Evolutionary conservation across 148 eudicot species (phyloP).

Genomic region (Vaccinium macrocarpon): DNA sequence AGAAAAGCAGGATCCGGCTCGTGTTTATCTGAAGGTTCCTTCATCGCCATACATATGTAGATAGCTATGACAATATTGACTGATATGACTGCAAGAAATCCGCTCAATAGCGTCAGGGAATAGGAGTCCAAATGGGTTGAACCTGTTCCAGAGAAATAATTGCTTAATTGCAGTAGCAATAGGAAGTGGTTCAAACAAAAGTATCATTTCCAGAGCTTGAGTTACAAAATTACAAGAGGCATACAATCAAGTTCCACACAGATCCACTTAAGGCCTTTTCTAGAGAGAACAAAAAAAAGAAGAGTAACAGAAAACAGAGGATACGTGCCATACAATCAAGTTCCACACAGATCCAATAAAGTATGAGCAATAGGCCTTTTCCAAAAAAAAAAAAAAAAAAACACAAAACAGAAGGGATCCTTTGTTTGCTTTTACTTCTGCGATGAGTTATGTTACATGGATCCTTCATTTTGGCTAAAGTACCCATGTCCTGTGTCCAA

Average conservation of each 20-base stretch:
- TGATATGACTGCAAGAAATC: slow-evolving; percentile 82
- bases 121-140: slow-evolving; percentile 48
- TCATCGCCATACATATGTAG: slow-evolving; percentile 75
- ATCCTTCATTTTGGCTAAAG: no score
- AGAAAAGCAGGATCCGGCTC: slow-evolving; percentile 68
- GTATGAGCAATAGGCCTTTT: not conserved
- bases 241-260: not conserved
- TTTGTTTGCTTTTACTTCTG: not conserved
- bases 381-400: not conserved
- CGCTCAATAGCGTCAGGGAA: slow-evolving; percentile 67
- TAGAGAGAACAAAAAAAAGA: no score
- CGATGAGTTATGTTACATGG: no score
- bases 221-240: not conserved
- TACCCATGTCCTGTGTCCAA: no score
- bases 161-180: not conserved
- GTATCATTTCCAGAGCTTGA: not conserved
- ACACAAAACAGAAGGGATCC: not conserved
- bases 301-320: no score
- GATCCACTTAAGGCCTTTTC: no score
- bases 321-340: not conserved
- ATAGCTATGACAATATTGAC: slow-evolving; percentile 75
- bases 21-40: slow-evolving; percentile 68
- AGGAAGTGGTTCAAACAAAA: not conserved
- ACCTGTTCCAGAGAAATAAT: slow-evolving; percentile 41
- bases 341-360: not conserved